Percentiles rank a stretch among this genome's conserved stretches.
Evolutionary conservation across 1,284 basidiomycete species (phyloP).

Genomic region (Ganoderma resinaceum): DNA sequence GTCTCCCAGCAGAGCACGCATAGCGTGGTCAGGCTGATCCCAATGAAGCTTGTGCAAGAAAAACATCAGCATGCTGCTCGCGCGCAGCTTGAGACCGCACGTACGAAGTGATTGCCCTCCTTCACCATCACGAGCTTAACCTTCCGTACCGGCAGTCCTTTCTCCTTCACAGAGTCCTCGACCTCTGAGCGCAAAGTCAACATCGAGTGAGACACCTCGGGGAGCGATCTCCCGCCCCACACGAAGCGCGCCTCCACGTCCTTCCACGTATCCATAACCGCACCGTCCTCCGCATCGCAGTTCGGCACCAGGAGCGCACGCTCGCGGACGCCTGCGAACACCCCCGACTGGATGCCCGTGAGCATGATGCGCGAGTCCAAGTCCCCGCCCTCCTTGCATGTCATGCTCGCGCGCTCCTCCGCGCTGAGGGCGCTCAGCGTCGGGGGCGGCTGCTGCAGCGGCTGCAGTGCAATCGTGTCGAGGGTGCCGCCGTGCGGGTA

Average conservation of each 20-base stretch:
- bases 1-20: constrained; percentile 6
- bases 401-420: constrained; percentile 20
- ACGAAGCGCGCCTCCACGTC: constrained; percentile 24
- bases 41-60: constrained; percentile 6
- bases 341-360: constrained; percentile 5
- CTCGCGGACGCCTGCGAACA: neutral
- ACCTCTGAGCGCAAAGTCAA: constrained; percentile 13
- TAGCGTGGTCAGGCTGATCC: constrained; percentile 12
- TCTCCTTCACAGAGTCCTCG: constrained; percentile 5
- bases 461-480: constrained; percentile 12
- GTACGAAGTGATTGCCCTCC: constrained; percentile 28
- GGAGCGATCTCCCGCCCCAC: constrained; percentile 21
- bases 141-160: constrained; percentile 13
- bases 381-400: constrained; percentile 12
- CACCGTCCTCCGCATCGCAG: neutral
- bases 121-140: constrained; percentile 12
- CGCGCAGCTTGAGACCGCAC: neutral
- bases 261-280: constrained; percentile 10
- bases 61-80: neutral
- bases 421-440: constrained; percentile 23
- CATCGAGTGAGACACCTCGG: constrained; percentile 17
- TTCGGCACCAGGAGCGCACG: neutral
- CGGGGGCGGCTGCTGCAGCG: constrained; percentile 18
- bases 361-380: constrained; percentile 16
- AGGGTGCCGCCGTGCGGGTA: constrained; percentile 33